Percentiles rank a stretch among this genome's conserved stretches.
phyloP scores from a whole-genome alignment of 208 protist species.

The Leishmania martiniquensis region DNA sequence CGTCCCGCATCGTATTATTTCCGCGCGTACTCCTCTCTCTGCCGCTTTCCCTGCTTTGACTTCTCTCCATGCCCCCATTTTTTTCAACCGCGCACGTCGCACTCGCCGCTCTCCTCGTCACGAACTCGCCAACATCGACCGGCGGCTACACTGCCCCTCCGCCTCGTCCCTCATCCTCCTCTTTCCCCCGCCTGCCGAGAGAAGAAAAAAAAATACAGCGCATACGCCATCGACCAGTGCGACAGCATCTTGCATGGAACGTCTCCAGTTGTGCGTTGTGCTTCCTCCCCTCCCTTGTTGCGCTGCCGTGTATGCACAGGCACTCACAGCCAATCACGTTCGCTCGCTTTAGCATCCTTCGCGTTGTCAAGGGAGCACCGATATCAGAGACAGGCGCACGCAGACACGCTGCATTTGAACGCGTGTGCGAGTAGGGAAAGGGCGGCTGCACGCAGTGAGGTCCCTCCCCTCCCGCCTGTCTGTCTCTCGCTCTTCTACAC shows the following conservation, averaged over 20 bases:
- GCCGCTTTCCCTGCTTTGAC: background rate
- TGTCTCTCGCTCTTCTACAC: background rate
- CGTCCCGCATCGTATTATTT: background rate
- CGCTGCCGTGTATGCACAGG: background rate
- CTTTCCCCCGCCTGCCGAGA: background rate
- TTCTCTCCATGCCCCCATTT: background rate
- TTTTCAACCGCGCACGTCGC: background rate
- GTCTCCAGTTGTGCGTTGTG: background rate
- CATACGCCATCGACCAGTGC: background rate
- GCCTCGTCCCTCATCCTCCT: background rate
- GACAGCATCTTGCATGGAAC: background rate
- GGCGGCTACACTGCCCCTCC: no score
- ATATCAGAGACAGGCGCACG: background rate
- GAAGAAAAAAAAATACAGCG: background rate
- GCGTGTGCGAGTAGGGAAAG: background rate
- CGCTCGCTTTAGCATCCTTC: no score
- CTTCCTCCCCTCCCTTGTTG: background rate
- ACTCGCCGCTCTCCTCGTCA: background rate
- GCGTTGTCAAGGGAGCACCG: background rate
- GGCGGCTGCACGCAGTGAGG: slow-evolving; percentile 1
- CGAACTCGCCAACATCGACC: background rate
- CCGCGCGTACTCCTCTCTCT: background rate
- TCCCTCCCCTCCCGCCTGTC: background rate
- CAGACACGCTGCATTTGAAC: background rate
- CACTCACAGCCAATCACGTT: background rate